A percentile compares a stretch with the other conserved stretches of the same genome.
Conservation (phyloP, 1,139 yeast genomes). For the Lodderomyces margitis region DNA sequence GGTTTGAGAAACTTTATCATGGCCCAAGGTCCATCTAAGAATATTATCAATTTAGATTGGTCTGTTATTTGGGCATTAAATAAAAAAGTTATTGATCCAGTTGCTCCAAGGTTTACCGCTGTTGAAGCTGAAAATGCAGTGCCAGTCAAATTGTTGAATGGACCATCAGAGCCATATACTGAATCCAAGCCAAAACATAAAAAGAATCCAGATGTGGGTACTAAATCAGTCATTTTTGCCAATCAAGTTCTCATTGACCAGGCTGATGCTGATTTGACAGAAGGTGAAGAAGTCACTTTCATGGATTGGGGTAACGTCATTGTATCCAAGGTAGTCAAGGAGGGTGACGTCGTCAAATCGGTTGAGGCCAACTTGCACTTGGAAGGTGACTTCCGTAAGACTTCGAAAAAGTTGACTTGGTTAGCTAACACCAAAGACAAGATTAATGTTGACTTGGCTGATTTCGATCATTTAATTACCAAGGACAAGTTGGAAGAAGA, state of each 20-base stretch:
- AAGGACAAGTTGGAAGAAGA: slow-evolving; percentile 96
- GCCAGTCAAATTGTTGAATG: slow-evolving; percentile 63
- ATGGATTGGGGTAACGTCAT: slow-evolving; percentile 99
- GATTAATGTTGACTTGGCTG: slow-evolving; percentile 75
- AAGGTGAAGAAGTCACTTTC: slow-evolving; percentile 83
- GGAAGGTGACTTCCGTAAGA: slow-evolving; percentile 97
- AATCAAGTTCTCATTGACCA: slow-evolving; percentile 76
- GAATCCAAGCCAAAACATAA: slow-evolving; percentile 92
- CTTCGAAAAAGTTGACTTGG: slow-evolving; percentile 95
- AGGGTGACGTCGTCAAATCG: slow-evolving; percentile 54
- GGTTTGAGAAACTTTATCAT: slow-evolving; percentile 90
- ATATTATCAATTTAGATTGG: slow-evolving; percentile 96
- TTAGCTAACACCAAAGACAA: slow-evolving; percentile 77
- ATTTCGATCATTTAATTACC: slow-evolving; percentile 92
- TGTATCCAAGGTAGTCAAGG: slow-evolving; percentile 66
- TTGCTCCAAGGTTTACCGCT: slow-evolving; percentile 94
- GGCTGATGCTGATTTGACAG: slow-evolving; percentile 77
- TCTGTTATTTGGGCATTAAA: slow-evolving; percentile 94
- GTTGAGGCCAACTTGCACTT: slow-evolving; percentile 81
- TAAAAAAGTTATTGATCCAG: slow-evolving; percentile 93
- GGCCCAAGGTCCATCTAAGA: slow-evolving; percentile 96
- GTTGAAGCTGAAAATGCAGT: slow-evolving; percentile 61
- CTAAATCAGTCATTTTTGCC: slow-evolving; percentile 70
- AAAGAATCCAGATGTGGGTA: slow-evolving; percentile 91
- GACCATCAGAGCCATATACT: slow-evolving; percentile 57